Base-by-base conservation (phyloP, 1,284 basidiomycete species). In the Irpex sp. region DNA sequence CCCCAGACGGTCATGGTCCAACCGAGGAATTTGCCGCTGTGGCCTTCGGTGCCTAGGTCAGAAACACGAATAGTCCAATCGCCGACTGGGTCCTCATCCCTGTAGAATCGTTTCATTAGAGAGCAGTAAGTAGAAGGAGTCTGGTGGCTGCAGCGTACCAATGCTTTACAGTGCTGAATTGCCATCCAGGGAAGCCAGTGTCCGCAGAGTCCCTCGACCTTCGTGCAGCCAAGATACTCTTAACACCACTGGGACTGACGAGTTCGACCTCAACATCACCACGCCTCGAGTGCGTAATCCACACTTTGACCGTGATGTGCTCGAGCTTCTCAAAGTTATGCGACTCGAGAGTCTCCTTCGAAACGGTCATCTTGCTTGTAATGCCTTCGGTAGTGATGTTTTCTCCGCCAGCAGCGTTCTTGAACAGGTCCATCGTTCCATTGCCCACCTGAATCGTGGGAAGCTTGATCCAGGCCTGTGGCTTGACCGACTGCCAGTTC, bases 1-100 rank as follows among this genome's bases (percentile, higher is more conserved):
- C 97, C 97, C 94, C 95, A 99, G 23, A 99, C 82, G 64, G 90
- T 87, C 78, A 98, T 88, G 58, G 87, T 86, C 96, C 96, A 99
- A 16, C 91, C 91, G 53, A 93, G 79, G 78, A 99, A 94, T 10
- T 82, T 82, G 56, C 97, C 97, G 49, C 80, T 85, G 58, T 83
- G 80, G 5, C 78, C 76, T 36, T 85, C 71, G 16, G 72, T 72
- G 58, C 81, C 79, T 66, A 88, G 86, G 71, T 98, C 96, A 39
- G 85, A 87, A 8, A 98, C 93, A 45, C 77, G 86, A 61, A 99
- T 84, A 1, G 85, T 93, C 97, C 97, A 99, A 6, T 87, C 84
- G 14, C 97, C 97, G n/a, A 94, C 74, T 0, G 96, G 91, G 69
- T 91, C 82, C 77, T 99, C 97, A 56, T 91, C 95, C 94, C 94